Base-by-base conservation (phyloP, 768 basidiomycete genomes). In the Boletus insuetus region DNA sequence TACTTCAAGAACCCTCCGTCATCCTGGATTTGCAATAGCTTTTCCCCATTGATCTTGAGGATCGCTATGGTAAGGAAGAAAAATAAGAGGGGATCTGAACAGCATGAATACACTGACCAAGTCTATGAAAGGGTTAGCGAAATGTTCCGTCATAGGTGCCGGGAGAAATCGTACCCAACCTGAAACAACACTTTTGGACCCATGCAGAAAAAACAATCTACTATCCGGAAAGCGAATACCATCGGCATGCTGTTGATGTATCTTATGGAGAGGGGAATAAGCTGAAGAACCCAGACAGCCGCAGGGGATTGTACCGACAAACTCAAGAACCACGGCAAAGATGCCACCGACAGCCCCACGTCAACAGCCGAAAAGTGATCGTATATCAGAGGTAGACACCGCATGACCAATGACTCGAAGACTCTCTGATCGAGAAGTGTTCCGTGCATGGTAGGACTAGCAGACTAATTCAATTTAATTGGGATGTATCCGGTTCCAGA, bases 201-300 rank as follows among this genome's bases (percentile, higher is more conserved):
- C 96, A 99, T 98, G 62, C 94, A 94, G 75, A 98, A 88, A 77
- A 98, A 95, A 69, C 95, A 98, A 69, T 98, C 95, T 3, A 95
- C 93, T 66, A 97, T 91, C 32, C 97, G 85, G 78, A 97, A 99
- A 0, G 96, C 96, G 65, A 98, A 99, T 40, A 99, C 86, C 83
- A 98, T 89, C 2, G 94, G 91, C 91, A 94, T 93, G 67, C 88
- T 91, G 72, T 94, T 94, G 68, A 94, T 93, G 65, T 82, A 93
- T 65, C 91, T 65, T 13, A 35, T 55, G 6, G 88, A 60, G 24
- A 38, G 20, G 46, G 46, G 39, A 35, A 44, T 56, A 19, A 62
- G 46, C 10, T 24, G 48, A 45, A 14, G 35, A 17, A 34, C 20
- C 13, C 29, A 45, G 22, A 44, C 48, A 19, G 7, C 16, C 12